Conservation (phyloP, 441 rosid genomes). For the Populus hybrid region DNA sequence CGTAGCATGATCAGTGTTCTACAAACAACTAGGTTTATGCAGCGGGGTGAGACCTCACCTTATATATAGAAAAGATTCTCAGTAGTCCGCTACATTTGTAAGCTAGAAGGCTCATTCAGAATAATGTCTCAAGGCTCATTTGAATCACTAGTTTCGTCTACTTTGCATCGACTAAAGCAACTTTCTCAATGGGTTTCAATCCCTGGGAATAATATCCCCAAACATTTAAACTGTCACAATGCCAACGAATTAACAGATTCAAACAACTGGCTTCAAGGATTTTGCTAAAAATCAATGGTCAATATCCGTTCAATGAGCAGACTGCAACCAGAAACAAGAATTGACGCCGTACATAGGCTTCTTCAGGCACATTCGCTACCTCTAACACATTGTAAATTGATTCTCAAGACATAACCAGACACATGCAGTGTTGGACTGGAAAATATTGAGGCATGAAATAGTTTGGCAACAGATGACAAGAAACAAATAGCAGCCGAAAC, state of each 20-base stretch:
- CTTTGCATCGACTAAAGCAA: neutral
- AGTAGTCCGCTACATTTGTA: neutral
- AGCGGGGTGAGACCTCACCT: neutral
- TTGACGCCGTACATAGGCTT: too few species aligned
- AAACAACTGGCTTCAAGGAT: too few species aligned
- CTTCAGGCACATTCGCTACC: neutral
- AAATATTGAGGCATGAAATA: neutral
- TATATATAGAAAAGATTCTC: neutral
- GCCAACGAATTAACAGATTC: too few species aligned
- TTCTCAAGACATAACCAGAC: too few species aligned
- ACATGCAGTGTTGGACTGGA: too few species aligned
- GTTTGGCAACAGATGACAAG: neutral
- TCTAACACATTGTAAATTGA: neutral
- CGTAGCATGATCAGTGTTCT: constrained; percentile 13
- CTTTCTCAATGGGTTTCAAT: neutral
- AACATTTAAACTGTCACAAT: neutral
- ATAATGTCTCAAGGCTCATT: neutral
- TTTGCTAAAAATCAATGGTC: too few species aligned
- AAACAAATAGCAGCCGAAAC: neutral
- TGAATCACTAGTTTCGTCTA: neutral
- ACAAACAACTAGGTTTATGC: neutral
- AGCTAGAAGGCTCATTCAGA: neutral
- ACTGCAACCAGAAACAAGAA: too few species aligned
- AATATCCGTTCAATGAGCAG: too few species aligned
- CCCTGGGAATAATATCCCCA: neutral